Percentiles rank a stretch among this genome's conserved stretches.
These are phyloP conservation scores for Angomonas deanei DNA, from an alignment of 208 protist species.

Conservation along the genomic window DNA sequence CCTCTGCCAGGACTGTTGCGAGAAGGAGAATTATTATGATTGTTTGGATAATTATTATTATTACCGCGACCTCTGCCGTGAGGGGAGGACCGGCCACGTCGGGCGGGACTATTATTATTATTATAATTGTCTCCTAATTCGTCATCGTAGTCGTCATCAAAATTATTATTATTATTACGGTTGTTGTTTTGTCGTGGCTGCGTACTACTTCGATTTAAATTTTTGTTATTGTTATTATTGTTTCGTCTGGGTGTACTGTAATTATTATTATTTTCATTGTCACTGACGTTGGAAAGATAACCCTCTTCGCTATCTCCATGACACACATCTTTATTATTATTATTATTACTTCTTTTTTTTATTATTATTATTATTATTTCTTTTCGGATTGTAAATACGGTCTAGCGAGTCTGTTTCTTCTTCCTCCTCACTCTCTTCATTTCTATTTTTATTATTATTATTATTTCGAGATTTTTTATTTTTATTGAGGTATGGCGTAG, in stretches of 20 bases:
- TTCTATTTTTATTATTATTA: conserved; percentile 4
- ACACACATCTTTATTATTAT: no score
- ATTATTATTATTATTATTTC: no score
- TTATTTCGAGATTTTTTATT: background rate
- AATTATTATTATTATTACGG: no score
- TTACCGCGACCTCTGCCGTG: background rate
- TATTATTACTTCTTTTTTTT: no score
- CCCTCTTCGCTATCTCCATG: no score
- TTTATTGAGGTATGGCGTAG: conserved; percentile 4
- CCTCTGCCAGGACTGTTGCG: no score
- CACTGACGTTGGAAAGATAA: no score
- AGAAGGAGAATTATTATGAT: no score
- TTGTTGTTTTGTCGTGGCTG: background rate
- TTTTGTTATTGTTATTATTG: conserved; percentile 7
- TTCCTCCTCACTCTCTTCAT: background rate
- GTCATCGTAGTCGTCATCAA: conserved; percentile 6
- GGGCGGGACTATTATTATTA: background rate
- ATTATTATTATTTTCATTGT: no score
- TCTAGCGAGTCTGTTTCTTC: background rate
- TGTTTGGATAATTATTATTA: background rate
- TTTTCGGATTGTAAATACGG: no score
- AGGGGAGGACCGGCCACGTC: background rate
- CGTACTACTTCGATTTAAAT: background rate
- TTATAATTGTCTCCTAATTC: background rate
- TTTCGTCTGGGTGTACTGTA: conserved; percentile 9